A percentile compares a stretch with the other conserved stretches of the same genome.
Conservation (phyloP, 768 basidiomycete species). For the Boletus rex-veris region DNA sequence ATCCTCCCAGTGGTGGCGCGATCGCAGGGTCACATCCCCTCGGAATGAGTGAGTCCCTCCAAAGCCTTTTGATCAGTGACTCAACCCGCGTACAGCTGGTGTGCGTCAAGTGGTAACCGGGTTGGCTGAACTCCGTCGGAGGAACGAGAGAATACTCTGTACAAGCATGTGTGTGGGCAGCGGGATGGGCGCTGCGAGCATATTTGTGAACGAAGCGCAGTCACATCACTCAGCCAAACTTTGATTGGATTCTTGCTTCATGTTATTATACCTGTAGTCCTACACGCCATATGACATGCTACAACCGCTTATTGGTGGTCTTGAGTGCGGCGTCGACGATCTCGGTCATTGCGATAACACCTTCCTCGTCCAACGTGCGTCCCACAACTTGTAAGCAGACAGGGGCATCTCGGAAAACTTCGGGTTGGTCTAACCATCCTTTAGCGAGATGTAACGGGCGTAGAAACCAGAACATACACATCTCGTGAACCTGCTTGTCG, state of each 20-base stretch:
- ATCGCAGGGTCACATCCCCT: conserved; percentile 82
- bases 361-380: conserved; percentile 72
- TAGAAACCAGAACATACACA: conserved; percentile 42
- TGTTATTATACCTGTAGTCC: background rate
- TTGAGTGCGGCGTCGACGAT: conserved; percentile 57
- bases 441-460: background rate
- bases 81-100: conserved; percentile 51
- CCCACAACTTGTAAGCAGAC: conserved; percentile 65
- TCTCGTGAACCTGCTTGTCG: conserved; percentile 50
- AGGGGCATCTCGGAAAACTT: conserved; percentile 53
- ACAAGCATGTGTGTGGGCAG: conserved; percentile 83
- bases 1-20: conserved; percentile 63
- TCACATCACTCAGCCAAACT: background rate
- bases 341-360: conserved; percentile 64
- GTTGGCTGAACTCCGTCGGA: conserved; percentile 74
- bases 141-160: conserved; percentile 65
- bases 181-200: conserved; percentile 84
- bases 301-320: background rate
- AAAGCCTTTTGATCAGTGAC: conserved; percentile 9
- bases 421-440: conserved; percentile 49
- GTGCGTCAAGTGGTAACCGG: conserved; percentile 85
- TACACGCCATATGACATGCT: background rate
- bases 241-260: too few species aligned
- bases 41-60: conserved; percentile 65
- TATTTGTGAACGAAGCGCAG: conserved; percentile 69